These are phyloP conservation scores for Fusarium agapanthi DNA, from an alignment of 2,329 filamentous ascomycete genomes.

Conservation along the genomic window DNA sequence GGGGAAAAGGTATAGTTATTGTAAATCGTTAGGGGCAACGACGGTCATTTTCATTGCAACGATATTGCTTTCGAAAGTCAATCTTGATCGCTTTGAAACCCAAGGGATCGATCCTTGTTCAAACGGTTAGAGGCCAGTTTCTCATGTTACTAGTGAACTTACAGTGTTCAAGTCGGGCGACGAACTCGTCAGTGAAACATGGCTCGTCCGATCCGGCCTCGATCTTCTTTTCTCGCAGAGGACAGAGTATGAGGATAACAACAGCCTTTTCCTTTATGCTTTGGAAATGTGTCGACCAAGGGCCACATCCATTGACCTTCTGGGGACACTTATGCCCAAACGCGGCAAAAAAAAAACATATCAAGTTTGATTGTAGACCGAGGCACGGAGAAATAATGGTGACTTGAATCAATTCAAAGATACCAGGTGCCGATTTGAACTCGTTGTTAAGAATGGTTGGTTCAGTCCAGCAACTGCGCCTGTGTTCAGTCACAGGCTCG, in stretches of 20 bases:
- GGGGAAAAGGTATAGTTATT: conserved; percentile 42
- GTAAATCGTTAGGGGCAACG: conserved; percentile 46
- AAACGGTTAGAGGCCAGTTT: neutral
- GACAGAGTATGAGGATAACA: neutral
- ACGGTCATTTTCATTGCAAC: neutral
- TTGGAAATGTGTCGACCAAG: neutral
- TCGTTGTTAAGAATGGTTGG: neutral
- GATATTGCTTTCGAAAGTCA: neutral
- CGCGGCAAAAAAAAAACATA: neutral
- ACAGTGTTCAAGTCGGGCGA: neutral
- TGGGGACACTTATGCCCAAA: neutral
- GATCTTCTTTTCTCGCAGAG: neutral
- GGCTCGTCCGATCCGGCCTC: neutral
- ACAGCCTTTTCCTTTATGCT: neutral
- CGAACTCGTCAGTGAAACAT: neutral
- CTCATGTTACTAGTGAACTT: neutral
- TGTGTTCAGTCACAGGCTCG: neutral
- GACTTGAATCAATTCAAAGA: neutral
- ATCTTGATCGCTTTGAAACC: neutral
- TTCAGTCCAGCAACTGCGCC: neutral
- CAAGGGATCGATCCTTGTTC: neutral
- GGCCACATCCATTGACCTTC: neutral
- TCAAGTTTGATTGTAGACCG: neutral
- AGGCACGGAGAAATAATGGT: neutral
- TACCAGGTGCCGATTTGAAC: neutral